Evolutionary conservation across 495 filamentous ascomycete species (phyloP).

Genomic region (Opeltia flavorubescens): DNA sequence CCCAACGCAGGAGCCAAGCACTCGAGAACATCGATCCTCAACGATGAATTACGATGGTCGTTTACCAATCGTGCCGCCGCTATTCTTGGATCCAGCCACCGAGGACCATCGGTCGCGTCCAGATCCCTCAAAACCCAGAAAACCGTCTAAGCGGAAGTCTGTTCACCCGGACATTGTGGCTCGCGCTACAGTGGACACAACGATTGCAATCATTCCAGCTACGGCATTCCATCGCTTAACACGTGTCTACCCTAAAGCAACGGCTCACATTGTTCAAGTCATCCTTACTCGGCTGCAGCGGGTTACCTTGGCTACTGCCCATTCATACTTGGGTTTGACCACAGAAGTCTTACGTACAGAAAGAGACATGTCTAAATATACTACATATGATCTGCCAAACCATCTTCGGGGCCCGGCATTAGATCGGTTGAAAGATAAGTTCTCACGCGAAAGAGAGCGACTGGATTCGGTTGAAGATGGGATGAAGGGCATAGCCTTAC

Average conservation of each 20-base stretch:
- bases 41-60: conserved; percentile 14
- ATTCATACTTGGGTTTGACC: conserved; percentile 83
- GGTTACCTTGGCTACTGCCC: conserved; percentile 85
- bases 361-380: conserved; percentile 81
- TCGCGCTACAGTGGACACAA: conserved; percentile 91
- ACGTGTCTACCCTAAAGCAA: conserved; percentile 88
- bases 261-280: conserved; percentile 93
- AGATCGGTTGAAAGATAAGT: conserved; percentile 84
- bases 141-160: conserved; percentile 37
- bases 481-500: conserved; percentile 87
- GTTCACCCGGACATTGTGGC: conserved; percentile 95
- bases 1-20: conserved; percentile 18
- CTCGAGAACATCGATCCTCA: conserved; percentile 8
- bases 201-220: conserved; percentile 94
- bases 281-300: conserved; percentile 88
- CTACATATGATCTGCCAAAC: conserved; percentile 81
- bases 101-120: background rate
- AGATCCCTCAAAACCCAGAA: conserved; percentile 11
- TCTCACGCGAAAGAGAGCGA: conserved; percentile 70
- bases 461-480: conserved; percentile 63
- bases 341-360: conserved; percentile 85
- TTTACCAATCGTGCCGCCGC: conserved; percentile 50
- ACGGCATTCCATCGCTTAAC: conserved; percentile 89
- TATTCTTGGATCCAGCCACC: conserved; percentile 48
- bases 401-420: conserved; percentile 75